A percentile compares a stretch with the other conserved stretches of the same genome.
These are phyloP conservation scores for Globisporangium carolinianum DNA, from an alignment of 352 stramenopile genomes.

Conservation along the genomic window DNA sequence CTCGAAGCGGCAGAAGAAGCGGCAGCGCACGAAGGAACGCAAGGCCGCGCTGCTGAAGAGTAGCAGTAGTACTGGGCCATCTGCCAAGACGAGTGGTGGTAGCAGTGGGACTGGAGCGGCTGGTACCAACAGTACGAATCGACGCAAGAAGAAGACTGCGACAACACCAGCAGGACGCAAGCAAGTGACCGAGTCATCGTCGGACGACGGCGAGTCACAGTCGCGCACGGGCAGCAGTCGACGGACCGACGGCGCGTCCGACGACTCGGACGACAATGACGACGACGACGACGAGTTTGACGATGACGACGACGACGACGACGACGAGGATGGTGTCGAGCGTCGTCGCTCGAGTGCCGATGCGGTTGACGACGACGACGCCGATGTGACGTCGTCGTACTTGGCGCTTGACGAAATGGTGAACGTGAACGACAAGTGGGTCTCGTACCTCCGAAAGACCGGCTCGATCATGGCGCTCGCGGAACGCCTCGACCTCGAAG, in stretches of 20 bases:
- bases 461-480: conserved; percentile 82
- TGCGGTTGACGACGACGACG: conserved; percentile 4
- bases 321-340: conserved; percentile 29
- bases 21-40: conserved; percentile 74
- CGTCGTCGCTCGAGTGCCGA: neutral
- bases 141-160: conserved; percentile 10
- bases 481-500: conserved; percentile 72
- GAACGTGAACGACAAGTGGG: conserved; percentile 73
- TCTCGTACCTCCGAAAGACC: conserved; percentile 82
- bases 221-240: conserved; percentile 16
- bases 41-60: conserved; percentile 47
- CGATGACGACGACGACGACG: conserved; percentile 22
- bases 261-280: conserved; percentile 60
- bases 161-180: neutral
- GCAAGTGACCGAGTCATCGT: conserved; percentile 26
- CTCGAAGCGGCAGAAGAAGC: conserved; percentile 83
- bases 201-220: conserved; percentile 25
- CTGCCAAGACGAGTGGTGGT: conserved; percentile 14
- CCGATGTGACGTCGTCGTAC: conserved; percentile 11
- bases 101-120: conserved; percentile 1
- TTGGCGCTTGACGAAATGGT: conserved; percentile 81
- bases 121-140: conserved; percentile 17
- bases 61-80: conserved; percentile 1
- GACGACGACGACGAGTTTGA: conserved; percentile 28
- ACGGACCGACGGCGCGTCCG: conserved; percentile 42